phyloP scores from a whole-genome alignment of 2,329 filamentous ascomycete species.

The Cytospora paraplurivora region DNA sequence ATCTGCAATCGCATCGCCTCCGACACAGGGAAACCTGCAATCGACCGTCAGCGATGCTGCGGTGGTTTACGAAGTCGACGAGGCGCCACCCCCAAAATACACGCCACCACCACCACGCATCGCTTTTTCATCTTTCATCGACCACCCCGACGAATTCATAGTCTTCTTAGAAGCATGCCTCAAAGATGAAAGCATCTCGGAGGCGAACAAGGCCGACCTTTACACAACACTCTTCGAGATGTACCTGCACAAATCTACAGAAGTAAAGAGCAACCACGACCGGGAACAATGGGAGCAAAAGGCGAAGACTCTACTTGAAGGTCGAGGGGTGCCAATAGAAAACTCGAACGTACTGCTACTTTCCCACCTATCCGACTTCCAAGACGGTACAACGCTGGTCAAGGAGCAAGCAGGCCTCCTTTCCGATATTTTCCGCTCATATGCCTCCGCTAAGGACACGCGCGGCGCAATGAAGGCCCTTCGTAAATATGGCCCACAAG shows the following conservation, averaged over 20 bases:
- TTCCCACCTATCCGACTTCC: slow-evolving; percentile 88
- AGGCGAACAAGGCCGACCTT: slow-evolving; percentile 78
- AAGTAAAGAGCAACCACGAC: slow-evolving; percentile 66
- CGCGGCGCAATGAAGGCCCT: slow-evolving; percentile 86
- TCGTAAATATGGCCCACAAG: slow-evolving; percentile 86
- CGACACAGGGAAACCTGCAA: slow-evolving; percentile 51
- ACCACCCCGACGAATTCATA: slow-evolving; percentile 90
- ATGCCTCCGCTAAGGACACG: slow-evolving; percentile 90
- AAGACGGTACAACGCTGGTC: slow-evolving; percentile 86
- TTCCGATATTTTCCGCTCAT: slow-evolving; percentile 96
- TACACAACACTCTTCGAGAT: slow-evolving; percentile 98
- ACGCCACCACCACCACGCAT: slow-evolving; percentile 79
- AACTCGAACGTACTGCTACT: slow-evolving; percentile 92
- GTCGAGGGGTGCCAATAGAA: slow-evolving; percentile 80
- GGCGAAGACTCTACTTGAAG: slow-evolving; percentile 85
- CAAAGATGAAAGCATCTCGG: slow-evolving; percentile 67
- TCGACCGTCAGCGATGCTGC: slow-evolving; percentile 56
- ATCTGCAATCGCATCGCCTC: slow-evolving; percentile 56
- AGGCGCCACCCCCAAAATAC: slow-evolving; percentile 60
- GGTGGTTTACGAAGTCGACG: slow-evolving; percentile 53
- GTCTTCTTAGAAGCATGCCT: slow-evolving; percentile 88
- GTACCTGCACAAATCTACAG: slow-evolving; percentile 87
- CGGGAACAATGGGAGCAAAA: slow-evolving; percentile 85
- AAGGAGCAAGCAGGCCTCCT: slow-evolving; percentile 90
- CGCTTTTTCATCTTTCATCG: slow-evolving; percentile 95